phyloP scores from a whole-genome alignment of 1,284 basidiomycete genomes.

The Tilletiopsis washingtonensis region DNA sequence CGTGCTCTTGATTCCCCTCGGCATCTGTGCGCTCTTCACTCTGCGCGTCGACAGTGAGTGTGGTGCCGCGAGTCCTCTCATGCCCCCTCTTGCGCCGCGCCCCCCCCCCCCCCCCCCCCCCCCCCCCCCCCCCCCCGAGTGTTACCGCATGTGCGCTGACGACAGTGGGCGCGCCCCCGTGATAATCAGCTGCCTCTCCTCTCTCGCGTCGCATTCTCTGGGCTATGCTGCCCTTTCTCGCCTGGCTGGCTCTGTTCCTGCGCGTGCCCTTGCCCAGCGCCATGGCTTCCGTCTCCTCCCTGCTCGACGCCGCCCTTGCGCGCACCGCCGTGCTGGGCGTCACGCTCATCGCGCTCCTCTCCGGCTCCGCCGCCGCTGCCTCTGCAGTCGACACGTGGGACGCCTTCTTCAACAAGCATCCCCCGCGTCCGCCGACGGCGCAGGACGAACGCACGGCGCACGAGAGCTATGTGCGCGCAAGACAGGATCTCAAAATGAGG shows the following conservation, averaged over 20 bases:
- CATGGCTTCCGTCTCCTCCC: slow-evolving; percentile 7
- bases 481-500: slow-evolving; percentile 19
- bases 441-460: slow-evolving; percentile 8
- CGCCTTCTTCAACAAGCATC: slow-evolving; percentile 22
- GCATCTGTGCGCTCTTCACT: slow-evolving; percentile 29
- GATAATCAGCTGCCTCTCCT: neutral
- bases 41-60: slow-evolving; percentile 17
- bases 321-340: slow-evolving; percentile 49
- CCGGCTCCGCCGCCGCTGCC: slow-evolving; percentile 49
- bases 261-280: slow-evolving; percentile 38
- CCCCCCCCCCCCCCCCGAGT: no score
- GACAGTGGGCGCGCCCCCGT: neutral
- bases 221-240: slow-evolving; percentile 23
- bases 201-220: slow-evolving; percentile 13
- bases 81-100: no score
- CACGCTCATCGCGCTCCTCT: slow-evolving; percentile 48
- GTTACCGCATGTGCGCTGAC: neutral
- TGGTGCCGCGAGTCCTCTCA: neutral
- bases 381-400: slow-evolving; percentile 50
- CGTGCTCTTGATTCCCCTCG: slow-evolving; percentile 23
- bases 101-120: no score
- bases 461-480: slow-evolving; percentile 17
- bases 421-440: neutral
- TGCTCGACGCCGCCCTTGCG: slow-evolving; percentile 24
- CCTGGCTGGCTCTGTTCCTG: slow-evolving; percentile 36